These are phyloP conservation scores for Phytophthora kernoviae DNA, from an alignment of 352 stramenopile genomes.

Conservation along the genomic window DNA sequence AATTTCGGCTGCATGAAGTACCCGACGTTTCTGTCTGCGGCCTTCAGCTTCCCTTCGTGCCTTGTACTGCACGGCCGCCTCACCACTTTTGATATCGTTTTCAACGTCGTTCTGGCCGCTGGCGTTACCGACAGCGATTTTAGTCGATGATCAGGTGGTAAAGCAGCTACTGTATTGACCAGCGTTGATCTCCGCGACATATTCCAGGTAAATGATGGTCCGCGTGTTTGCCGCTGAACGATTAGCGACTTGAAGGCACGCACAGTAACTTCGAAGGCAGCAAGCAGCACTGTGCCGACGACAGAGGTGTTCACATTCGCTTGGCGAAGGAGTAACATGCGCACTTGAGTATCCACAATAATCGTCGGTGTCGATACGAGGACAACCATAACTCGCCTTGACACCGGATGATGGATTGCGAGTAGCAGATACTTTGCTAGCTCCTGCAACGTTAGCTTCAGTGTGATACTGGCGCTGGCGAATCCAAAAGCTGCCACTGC, in stretches of 20 bases:
- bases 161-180: neutral
- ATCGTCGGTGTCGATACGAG: conserved; percentile 36
- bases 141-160: neutral
- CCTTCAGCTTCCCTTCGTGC: conserved; percentile 27
- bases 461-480: conserved; percentile 7
- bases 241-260: conserved; percentile 22
- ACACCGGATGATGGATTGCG: neutral
- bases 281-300: conserved; percentile 21
- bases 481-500: conserved; percentile 6
- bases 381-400: conserved; percentile 12
- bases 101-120: neutral
- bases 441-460: conserved; percentile 21
- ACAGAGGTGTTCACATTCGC: conserved; percentile 18
- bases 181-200: conserved; percentile 2
- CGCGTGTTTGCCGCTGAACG: conserved; percentile 9
- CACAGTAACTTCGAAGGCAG: conserved; percentile 23
- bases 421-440: conserved; percentile 14
- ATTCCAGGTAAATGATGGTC: neutral
- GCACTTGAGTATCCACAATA: conserved; percentile 42
- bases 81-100: neutral
- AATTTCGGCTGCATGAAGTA: conserved; percentile 28
- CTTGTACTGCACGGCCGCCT: neutral
- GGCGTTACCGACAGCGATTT: neutral
- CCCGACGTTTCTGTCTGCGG: conserved; percentile 16
- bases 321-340: conserved; percentile 31